phyloP scores from a whole-genome alignment of 345 rosid species.

The Eucalyptus leucophloia region DNA sequence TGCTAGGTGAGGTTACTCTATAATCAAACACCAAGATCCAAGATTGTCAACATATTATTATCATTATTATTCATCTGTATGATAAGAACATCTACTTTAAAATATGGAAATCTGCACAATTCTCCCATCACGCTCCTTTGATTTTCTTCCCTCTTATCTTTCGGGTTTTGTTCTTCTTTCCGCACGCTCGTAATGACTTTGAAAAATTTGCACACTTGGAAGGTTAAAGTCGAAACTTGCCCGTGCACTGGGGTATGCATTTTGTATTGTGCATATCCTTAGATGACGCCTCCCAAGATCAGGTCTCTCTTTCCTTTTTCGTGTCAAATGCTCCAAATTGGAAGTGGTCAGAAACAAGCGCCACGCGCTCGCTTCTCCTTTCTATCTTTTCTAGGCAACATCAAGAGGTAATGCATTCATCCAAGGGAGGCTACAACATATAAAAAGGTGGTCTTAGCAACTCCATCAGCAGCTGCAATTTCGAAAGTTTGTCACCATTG shows the following conservation, averaged over 20 bases:
- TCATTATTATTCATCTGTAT: too few relatives aligned
- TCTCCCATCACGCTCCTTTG: background rate
- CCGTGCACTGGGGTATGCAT: background rate
- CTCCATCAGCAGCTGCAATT: background rate
- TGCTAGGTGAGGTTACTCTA: too few relatives aligned
- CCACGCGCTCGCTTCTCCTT: background rate
- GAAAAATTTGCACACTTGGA: background rate
- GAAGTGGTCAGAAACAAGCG: background rate
- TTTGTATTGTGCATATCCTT: background rate
- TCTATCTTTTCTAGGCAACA: background rate
- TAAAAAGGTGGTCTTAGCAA: background rate
- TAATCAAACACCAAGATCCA: too few relatives aligned
- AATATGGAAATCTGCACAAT: background rate
- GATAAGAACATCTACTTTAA: background rate
- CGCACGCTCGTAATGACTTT: background rate
- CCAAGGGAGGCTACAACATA: background rate
- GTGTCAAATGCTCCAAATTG: background rate
- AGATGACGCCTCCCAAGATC: background rate
- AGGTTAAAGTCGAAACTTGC: background rate
- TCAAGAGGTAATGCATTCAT: background rate
- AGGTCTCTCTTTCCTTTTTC: background rate
- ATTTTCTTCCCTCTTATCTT: background rate
- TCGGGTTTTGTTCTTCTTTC: background rate
- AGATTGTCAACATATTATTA: background rate
- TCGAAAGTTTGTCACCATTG: background rate